Evolutionary conservation across 1,284 basidiomycete species (phyloP), one percentile per base, ranked within the genome.

Genomic region (Cystobasidium slooffiae): DNA sequence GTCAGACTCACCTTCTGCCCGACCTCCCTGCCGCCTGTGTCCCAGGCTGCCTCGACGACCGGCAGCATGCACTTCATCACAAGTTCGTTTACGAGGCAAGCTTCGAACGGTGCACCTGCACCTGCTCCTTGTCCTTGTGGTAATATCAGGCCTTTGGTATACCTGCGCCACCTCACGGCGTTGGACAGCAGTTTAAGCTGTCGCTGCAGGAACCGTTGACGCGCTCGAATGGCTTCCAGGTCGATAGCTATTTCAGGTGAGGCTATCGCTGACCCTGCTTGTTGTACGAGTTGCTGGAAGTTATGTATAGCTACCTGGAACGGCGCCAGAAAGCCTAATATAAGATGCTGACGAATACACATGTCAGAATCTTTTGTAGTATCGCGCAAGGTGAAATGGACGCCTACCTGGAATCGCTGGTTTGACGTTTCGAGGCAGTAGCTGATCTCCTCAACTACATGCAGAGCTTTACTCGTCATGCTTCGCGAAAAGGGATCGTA

Each of bases 401-500:
- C 0, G 47, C 86, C 77, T 75, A 92, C 93, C 84, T 91, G 88
- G 76, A 91, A 89, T 81, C 84, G 85, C 41, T 80, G 76, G 77
- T 86, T 87, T 24, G 87, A 88, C 56, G 83, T 83, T 66, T 90
- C 90, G n/a, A 93, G 85, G 63, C 88, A 90, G 16, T 88, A 80
- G 46, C 78, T 78, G 6, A 95, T 84, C 81, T 96, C 90, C 80
- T 97, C 93, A 16, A 87, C 86, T 7, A 96, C 81, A 82, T 94
- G 89, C 18, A 92, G 83, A 52, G 90, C 84, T 59, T 88, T 85
- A 44, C 87, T 85, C 4, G 91, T 86, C 80, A 91, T 87, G 51
- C 80, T 83, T n/a, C 85, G 84, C 0, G 92, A 94, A 82, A 92
- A 94, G 0, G 91, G 89, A 81, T 97, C 91, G 73, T 94, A 86